Evolutionary conservation across 202 grass and related monocot species (phyloP).

Genomic region (Zoysia matrella): DNA sequence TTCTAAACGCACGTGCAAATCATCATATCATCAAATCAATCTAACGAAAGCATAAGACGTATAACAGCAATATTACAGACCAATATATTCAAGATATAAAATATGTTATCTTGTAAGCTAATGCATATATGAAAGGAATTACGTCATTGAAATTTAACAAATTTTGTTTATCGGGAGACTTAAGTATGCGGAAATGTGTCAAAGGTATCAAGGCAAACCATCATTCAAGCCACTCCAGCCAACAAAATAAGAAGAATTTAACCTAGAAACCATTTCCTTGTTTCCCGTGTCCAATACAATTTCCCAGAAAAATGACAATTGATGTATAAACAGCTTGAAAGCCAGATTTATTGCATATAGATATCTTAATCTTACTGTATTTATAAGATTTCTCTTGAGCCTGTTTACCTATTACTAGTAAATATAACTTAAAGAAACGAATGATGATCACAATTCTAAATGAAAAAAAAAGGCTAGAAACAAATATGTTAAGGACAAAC

Average conservation of each 20-base stretch:
- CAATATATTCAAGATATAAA: not conserved
- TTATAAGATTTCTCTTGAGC: not conserved
- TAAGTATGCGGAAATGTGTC: not conserved
- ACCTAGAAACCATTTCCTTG: not conserved
- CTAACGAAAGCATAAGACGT: not conserved
- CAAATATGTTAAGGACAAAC: slow-evolving; percentile 33
- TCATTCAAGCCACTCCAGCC: not conserved
- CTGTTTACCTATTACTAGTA: not conserved
- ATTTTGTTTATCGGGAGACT: not conserved
- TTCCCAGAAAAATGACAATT: slow-evolving; percentile 1
- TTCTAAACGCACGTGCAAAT: not conserved
- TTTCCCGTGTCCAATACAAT: not conserved
- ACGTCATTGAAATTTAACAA: not conserved
- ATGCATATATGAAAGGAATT: not conserved
- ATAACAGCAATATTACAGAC: not conserved
- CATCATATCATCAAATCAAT: not conserved
- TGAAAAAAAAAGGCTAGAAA: not conserved
- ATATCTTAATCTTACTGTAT: not conserved
- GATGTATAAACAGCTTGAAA: not conserved
- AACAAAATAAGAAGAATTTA: not conserved
- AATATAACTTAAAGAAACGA: not conserved
- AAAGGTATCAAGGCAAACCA: not conserved
- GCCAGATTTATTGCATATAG: not conserved
- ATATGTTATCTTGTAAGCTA: not conserved
- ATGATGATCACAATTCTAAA: not conserved